phyloP scores from a whole-genome alignment of 176 grass and related monocot species.

The Hordeum marinum region DNA sequence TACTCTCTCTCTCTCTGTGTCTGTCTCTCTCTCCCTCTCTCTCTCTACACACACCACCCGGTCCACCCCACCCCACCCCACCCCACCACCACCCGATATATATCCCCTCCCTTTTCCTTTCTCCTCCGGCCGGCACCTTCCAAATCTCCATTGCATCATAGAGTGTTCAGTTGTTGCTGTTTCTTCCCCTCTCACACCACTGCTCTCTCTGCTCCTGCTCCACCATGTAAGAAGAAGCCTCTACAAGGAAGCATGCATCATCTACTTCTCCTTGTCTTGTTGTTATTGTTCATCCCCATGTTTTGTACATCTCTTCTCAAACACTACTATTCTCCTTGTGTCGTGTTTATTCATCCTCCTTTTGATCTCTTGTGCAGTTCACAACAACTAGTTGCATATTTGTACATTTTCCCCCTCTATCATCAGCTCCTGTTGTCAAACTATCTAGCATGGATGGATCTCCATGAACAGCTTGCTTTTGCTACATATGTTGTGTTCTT shows the following conservation, averaged over 20 bases:
- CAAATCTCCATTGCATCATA: slow-evolving; percentile 48
- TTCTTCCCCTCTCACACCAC: slow-evolving; percentile 19
- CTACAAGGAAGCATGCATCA: slow-evolving; percentile 2
- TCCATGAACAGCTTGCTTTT: slow-evolving; percentile 15
- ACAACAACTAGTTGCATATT: neutral
- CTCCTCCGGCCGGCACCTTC: slow-evolving; percentile 26
- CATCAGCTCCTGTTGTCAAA: neutral
- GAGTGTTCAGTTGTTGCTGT: slow-evolving; percentile 39
- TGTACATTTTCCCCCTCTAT: neutral
- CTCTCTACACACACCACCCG: neutral
- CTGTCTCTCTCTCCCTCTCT: neutral
- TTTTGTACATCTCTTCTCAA: slow-evolving; percentile 39
- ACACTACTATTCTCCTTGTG: slow-evolving; percentile 9
- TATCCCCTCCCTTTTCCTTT: slow-evolving; percentile 19
- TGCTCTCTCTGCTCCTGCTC: slow-evolving; percentile 52
- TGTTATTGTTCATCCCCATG: slow-evolving; percentile 48
- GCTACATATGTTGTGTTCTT: neutral
- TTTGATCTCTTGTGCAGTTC: neutral
- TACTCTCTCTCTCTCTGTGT: slow-evolving; percentile 7
- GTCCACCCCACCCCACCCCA: neutral
- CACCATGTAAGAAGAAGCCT: slow-evolving; percentile 56
- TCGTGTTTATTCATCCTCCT: neutral
- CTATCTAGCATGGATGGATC: neutral
- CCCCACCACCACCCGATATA: slow-evolving; percentile 29
- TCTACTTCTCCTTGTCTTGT: slow-evolving; percentile 38